Conservation (phyloP, 225 moss, liverwort and hornwort genomes). For the Sphagnum tenellum region DNA sequence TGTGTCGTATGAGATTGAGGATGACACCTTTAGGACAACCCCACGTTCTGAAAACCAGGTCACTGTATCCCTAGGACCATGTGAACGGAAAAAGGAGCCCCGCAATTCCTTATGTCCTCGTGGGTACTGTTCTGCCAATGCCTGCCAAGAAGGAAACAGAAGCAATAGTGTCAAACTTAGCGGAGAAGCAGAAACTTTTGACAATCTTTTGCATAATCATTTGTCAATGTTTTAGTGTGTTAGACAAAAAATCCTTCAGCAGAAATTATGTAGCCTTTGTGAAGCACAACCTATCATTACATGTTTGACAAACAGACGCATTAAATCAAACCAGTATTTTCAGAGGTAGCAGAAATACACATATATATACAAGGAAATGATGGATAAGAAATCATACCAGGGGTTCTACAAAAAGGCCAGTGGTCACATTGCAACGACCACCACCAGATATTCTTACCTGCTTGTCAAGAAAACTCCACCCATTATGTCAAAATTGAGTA, state of each 20-base stretch:
- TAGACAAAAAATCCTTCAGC: too few species aligned
- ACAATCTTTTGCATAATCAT: neutral
- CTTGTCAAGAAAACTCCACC: neutral
- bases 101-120: constrained; percentile 84
- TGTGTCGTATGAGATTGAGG: neutral
- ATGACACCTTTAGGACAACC: constrained; percentile 60
- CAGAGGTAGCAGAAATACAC: too few species aligned
- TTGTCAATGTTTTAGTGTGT: too few species aligned
- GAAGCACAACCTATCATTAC: neutral
- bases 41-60: constrained; percentile 73
- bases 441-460: constrained; percentile 91
- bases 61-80: constrained; percentile 78
- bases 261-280: too few species aligned
- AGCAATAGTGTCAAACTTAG: neutral
- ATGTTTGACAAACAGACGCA: neutral
- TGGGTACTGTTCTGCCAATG: constrained; percentile 91
- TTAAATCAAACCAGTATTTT: too few species aligned
- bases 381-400: constrained; percentile 30
- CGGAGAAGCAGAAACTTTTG: neutral
- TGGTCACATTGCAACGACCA: constrained; percentile 95
- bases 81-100: constrained; percentile 71
- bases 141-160: constrained; percentile 31
- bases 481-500: too few species aligned
- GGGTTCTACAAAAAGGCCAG: constrained; percentile 72
- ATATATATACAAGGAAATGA: neutral